A percentile compares a stretch with the other conserved stretches of the same genome.
Conservation (phyloP, 2,329 filamentous ascomycete genomes). For the Coniella vitis region DNA sequence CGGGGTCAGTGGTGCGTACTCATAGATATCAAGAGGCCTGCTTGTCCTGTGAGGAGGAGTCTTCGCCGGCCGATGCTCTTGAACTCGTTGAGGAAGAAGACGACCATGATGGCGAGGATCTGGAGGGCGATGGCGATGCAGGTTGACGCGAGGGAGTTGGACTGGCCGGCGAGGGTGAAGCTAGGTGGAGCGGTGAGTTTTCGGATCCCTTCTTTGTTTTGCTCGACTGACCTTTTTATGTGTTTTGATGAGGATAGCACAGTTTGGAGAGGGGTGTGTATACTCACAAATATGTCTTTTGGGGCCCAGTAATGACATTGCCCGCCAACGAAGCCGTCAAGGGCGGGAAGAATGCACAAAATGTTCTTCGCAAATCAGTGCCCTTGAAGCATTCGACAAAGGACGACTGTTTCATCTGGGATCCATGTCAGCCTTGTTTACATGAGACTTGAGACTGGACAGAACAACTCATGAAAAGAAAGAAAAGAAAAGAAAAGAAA, state of each 20-base stretch:
- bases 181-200: neutral
- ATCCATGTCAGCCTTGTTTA: too few species aligned
- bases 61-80: neutral
- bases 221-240: neutral
- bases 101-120: neutral
- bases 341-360: neutral
- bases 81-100: neutral
- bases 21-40: neutral
- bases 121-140: slow-evolving; percentile 1
- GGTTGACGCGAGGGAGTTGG: slow-evolving; percentile 1
- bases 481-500: neutral
- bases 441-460: neutral
- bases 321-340: neutral
- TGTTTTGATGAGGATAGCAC: too few species aligned
- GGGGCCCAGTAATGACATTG: neutral
- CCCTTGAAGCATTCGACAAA: neutral
- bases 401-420: neutral
- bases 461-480: neutral
- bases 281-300: neutral
- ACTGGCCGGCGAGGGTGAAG: neutral
- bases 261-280: too few species aligned
- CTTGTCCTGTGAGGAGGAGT: neutral
- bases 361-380: neutral
- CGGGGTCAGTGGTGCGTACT: neutral
- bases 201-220: neutral